phyloP scores from a whole-genome alignment of 495 filamentous ascomycete genomes.

The Terfezia claveryi region DNA sequence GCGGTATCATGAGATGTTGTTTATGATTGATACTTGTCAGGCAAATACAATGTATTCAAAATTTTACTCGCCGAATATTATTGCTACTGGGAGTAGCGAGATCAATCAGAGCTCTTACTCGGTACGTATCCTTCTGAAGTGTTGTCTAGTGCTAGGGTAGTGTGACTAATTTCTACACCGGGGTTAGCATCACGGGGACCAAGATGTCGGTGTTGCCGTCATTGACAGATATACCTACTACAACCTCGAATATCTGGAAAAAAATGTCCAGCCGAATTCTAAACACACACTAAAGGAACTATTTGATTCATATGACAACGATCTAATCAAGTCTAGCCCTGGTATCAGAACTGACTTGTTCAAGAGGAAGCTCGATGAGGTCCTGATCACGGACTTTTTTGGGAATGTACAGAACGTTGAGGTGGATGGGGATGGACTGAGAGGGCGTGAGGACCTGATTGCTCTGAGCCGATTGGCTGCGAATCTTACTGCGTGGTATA shows the following conservation, averaged over 20 bases:
- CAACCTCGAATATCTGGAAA: conserved; percentile 90
- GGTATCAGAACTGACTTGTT: conserved; percentile 92
- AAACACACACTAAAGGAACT: conserved; percentile 80
- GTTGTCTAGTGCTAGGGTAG: background rate
- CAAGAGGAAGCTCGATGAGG: conserved; percentile 31
- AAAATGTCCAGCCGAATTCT: conserved; percentile 51
- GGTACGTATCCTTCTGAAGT: background rate
- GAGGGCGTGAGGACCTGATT: conserved; percentile 49
- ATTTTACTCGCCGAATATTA: conserved; percentile 90
- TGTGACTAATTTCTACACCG: background rate
- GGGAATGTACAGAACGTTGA: conserved; percentile 96
- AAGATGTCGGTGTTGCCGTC: conserved; percentile 90
- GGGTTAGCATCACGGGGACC: conserved; percentile 64
- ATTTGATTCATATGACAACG: conserved; percentile 85
- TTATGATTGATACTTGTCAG: conserved; percentile 99
- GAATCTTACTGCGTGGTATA: conserved; percentile 10
- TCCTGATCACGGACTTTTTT: conserved; percentile 80
- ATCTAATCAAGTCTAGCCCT: conserved; percentile 78
- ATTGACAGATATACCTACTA: conserved; percentile 98
- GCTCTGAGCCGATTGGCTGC: conserved; percentile 27
- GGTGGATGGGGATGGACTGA: conserved; percentile 37
- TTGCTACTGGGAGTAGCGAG: conserved; percentile 82
- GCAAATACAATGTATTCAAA: conserved; percentile 98
- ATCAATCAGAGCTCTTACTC: conserved; percentile 88
- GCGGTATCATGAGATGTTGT: conserved; percentile 84